Evolutionary conservation across 768 basidiomycete species (phyloP).

Genomic region (Russula compacta): DNA sequence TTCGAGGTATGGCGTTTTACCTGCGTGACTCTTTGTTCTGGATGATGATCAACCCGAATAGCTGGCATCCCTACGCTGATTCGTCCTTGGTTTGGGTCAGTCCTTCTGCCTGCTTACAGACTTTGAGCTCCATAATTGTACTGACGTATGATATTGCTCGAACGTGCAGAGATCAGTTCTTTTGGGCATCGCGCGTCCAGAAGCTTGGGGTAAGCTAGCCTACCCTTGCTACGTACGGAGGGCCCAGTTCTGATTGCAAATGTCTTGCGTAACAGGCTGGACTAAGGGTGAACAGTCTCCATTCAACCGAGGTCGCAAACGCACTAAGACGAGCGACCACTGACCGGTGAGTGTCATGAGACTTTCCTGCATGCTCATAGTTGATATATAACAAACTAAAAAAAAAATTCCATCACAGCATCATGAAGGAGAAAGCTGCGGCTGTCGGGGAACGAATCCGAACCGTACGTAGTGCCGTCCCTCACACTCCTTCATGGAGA

Average conservation of each 20-base stretch:
- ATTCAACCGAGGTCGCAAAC: conserved; percentile 39
- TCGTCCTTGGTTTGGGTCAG: conserved; percentile 57
- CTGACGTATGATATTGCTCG: neutral
- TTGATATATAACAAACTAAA: neutral
- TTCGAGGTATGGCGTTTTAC: conserved; percentile 31
- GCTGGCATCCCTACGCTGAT: conserved; percentile 60
- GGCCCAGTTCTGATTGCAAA: neutral
- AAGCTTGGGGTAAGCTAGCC: conserved; percentile 41
- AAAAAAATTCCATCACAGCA: conserved; percentile 23
- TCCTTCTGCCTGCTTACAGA: neutral
- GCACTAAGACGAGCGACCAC: conserved; percentile 49
- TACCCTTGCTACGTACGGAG: neutral
- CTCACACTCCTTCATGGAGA: neutral
- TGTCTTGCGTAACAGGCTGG: conserved; percentile 33
- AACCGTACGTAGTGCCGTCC: conserved; percentile 23
- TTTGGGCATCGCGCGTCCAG: conserved; percentile 58
- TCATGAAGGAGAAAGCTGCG: conserved; percentile 55
- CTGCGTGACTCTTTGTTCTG: neutral
- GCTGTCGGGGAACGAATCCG: conserved; percentile 38
- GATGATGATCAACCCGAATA: neutral
- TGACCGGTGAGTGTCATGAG: conserved; percentile 33
- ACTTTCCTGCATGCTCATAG: neutral
- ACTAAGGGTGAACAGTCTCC: conserved; percentile 39
- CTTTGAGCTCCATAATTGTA: conserved; percentile 2
- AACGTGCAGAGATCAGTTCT: conserved; percentile 41